phyloP scores from a whole-genome alignment of 1,284 basidiomycete genomes.

The Thecaphora thlaspeos region DNA sequence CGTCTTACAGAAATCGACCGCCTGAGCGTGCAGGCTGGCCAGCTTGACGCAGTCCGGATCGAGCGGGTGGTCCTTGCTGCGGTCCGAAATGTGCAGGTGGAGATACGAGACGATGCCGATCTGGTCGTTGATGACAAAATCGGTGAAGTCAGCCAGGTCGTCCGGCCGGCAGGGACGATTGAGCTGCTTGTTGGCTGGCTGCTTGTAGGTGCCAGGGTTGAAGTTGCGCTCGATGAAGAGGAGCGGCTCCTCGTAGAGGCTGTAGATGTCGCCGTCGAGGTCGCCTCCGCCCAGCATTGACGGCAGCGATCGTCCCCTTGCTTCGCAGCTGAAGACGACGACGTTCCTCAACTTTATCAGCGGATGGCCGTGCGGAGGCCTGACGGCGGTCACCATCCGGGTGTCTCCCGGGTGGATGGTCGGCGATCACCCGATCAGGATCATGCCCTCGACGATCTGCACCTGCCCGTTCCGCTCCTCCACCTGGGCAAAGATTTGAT shows the following conservation, averaged over 20 bases:
- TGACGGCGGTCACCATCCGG: constrained; percentile 23
- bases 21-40: constrained; percentile 68
- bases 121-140: constrained; percentile 65
- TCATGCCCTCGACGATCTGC: constrained; percentile 17
- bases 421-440: constrained; percentile 33
- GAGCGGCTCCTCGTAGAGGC: constrained; percentile 59
- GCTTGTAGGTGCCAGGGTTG: constrained; percentile 64
- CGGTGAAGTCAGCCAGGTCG: constrained; percentile 72
- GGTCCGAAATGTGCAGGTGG: constrained; percentile 72
- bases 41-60: constrained; percentile 67
- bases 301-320: constrained; percentile 15
- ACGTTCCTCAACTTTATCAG: constrained; percentile 27
- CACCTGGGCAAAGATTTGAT: constrained; percentile 30
- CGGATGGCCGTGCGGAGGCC: constrained; percentile 19
- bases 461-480: constrained; percentile 7
- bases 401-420: constrained; percentile 37
- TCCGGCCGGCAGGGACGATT: constrained; percentile 64
- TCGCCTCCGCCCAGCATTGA: constrained; percentile 34
- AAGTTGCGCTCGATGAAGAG: constrained; percentile 63
- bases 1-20: constrained; percentile 59
- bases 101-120: constrained; percentile 63
- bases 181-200: constrained; percentile 63
- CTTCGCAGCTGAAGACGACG: constrained; percentile 25
- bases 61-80: constrained; percentile 63
- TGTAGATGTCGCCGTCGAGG: constrained; percentile 55